Conservation (phyloP, 1,284 basidiomycete genomes). For the Trametes versicolor region DNA sequence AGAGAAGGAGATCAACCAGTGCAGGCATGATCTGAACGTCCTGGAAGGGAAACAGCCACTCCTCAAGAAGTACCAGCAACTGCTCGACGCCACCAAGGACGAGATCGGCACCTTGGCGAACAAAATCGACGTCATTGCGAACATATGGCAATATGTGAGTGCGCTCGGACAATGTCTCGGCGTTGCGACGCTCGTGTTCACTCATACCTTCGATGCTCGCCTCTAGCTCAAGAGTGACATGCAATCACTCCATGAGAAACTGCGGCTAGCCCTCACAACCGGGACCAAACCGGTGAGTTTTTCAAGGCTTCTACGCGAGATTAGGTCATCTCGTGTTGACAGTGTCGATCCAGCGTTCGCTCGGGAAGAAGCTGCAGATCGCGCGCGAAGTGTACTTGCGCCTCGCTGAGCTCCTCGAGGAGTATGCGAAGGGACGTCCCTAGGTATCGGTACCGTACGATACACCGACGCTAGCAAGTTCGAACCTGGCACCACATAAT, state of each 20-base stretch:
- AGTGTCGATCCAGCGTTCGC: background rate
- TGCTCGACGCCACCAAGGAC: background rate
- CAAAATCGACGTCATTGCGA: constrained; percentile 13
- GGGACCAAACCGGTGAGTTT: background rate
- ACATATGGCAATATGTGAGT: background rate
- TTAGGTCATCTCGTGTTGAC: too few species aligned
- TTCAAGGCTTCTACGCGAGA: too few species aligned
- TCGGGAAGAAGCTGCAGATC: background rate
- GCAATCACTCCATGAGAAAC: constrained; percentile 10
- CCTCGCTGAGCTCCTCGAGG: background rate
- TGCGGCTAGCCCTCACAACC: background rate
- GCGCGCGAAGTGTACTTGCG: background rate
- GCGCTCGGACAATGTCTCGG: too few species aligned
- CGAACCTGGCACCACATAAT: too few species aligned
- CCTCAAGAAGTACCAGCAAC: constrained; percentile 2
- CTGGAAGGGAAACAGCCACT: background rate
- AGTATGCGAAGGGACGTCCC: background rate
- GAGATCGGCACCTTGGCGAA: constrained; percentile 3
- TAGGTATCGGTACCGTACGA: too few species aligned
- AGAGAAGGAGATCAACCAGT: background rate
- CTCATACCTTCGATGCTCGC: too few species aligned
- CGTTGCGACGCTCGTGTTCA: too few species aligned
- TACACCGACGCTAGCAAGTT: too few species aligned
- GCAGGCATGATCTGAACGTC: background rate
- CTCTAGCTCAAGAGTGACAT: constrained; percentile 19